Evolutionary conservation across 164 flowering plant species (phyloP).

Genomic region (Vitis labrusca): DNA sequence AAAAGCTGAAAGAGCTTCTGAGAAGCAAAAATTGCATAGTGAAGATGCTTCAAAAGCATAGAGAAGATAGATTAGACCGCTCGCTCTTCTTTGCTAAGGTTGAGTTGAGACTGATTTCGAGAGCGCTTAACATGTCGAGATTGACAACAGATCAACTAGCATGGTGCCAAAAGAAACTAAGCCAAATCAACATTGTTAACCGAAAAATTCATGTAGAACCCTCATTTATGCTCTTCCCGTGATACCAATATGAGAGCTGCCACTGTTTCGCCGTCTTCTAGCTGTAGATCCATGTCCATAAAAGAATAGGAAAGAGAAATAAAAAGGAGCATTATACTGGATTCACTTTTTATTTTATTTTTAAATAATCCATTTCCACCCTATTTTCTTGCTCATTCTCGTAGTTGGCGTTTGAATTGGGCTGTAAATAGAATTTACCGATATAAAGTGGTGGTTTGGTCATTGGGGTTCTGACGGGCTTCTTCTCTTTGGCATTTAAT

Average conservation of each 20-base stretch:
- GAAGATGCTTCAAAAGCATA: constrained; percentile 64
- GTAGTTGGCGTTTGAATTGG: too few species aligned
- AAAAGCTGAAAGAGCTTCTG: constrained; percentile 55
- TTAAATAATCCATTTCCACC: too few species aligned
- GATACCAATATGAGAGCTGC: constrained; percentile 30
- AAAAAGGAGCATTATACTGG: neutral
- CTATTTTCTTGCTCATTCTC: too few species aligned
- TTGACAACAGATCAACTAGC: constrained; percentile 58
- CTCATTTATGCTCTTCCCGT: constrained; percentile 77
- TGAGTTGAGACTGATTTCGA: constrained; percentile 60
- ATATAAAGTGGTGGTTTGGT: too few species aligned
- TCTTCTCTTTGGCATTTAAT: too few species aligned
- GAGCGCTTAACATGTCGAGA: constrained; percentile 74
- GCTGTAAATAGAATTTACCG: too few species aligned
- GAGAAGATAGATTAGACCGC: constrained; percentile 21
- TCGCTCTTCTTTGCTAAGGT: constrained; percentile 48
- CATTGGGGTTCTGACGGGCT: too few species aligned
- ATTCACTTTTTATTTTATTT: neutral
- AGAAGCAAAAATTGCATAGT: constrained; percentile 69
- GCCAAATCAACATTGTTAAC: constrained; percentile 37
- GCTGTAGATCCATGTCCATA: neutral
- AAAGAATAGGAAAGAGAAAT: neutral
- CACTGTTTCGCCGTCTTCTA: neutral
- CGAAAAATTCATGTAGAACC: constrained; percentile 55
- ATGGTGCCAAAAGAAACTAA: constrained; percentile 74